Conservation (phyloP, 2,329 filamentous ascomycete genomes). For the Parascedosporium putredinis region DNA sequence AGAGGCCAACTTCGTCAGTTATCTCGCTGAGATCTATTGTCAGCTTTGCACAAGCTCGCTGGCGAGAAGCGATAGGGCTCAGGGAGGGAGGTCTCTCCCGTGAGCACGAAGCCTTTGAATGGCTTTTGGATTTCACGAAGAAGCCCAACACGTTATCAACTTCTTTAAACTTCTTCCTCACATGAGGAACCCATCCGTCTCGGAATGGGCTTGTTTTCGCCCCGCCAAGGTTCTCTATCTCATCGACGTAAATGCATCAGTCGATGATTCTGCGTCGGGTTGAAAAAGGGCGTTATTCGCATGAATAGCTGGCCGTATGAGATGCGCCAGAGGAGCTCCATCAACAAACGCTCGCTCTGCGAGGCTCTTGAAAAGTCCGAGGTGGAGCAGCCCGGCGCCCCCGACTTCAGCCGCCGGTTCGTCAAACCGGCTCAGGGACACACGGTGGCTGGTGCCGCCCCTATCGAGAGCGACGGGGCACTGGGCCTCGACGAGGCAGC, state of each 20-base stretch:
- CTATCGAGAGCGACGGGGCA: constrained; percentile 13
- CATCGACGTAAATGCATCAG: constrained; percentile 36
- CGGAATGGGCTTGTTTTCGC: constrained; percentile 12
- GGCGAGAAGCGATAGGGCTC: not conserved
- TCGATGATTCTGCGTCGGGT: constrained; percentile 32
- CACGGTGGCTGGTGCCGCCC: constrained; percentile 14
- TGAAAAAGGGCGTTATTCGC: constrained; percentile 25
- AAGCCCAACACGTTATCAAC: constrained; percentile 15
- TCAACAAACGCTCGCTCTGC: constrained; percentile 15
- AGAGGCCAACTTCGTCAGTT: constrained; percentile 7
- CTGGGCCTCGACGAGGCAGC: constrained; percentile 32
- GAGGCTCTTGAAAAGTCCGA: not conserved
- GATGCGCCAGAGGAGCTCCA: constrained; percentile 19
- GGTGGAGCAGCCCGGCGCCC: constrained; percentile 5
- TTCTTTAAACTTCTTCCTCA: constrained; percentile 22
- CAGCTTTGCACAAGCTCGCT: constrained; percentile 8
- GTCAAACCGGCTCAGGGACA: constrained; percentile 15
- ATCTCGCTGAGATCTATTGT: constrained; percentile 10
- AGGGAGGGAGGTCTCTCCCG: not conserved
- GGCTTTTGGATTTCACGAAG: constrained; percentile 21
- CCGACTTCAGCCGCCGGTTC: constrained; percentile 27
- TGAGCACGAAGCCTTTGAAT: constrained; percentile 18
- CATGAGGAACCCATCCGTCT: constrained; percentile 18
- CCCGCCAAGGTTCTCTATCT: constrained; percentile 29
- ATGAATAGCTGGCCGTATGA: constrained; percentile 31